Conservation (phyloP, 1,139 yeast species). For the Pneumocystis canis region DNA sequence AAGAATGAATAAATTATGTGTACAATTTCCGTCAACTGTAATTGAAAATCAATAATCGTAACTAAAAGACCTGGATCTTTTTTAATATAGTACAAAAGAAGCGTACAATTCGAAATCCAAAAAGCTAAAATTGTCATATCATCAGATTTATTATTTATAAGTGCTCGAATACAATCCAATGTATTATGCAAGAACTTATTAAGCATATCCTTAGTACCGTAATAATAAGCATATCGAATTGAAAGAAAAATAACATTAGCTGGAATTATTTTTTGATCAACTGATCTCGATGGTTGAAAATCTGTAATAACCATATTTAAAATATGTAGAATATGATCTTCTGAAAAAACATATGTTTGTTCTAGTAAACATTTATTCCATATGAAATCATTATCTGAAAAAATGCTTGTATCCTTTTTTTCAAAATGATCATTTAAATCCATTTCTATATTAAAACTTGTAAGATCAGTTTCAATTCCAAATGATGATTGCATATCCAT, state of each 20-base stretch:
- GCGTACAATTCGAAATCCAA: constrained; percentile 31
- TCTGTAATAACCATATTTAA: constrained; percentile 27
- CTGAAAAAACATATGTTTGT: constrained; percentile 30
- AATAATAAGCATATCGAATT: constrained; percentile 29
- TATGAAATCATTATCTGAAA: constrained; percentile 18
- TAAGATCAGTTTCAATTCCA: constrained; percentile 24
- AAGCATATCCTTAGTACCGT: constrained; percentile 25
- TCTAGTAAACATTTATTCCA: constrained; percentile 30
- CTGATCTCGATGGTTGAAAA: constrained; percentile 27
- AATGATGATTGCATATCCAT: constrained; percentile 22
- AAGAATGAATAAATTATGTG: constrained; percentile 25
- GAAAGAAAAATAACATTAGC: constrained; percentile 31
- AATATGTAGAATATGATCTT: constrained; percentile 26
- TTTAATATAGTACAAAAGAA: constrained; percentile 28
- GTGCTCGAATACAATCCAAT: constrained; percentile 24
- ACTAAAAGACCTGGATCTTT: constrained; percentile 25
- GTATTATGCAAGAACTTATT: constrained; percentile 25
- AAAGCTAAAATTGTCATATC: constrained; percentile 30
- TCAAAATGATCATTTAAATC: constrained; percentile 10
- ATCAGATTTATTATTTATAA: constrained; percentile 22
- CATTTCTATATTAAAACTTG: constrained; percentile 20
- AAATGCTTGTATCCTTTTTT: constrained; percentile 14
- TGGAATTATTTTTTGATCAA: constrained; percentile 28
- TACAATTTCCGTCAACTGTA: constrained; percentile 23
- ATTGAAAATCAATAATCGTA: constrained; percentile 24